Evolutionary conservation across 2,329 filamentous ascomycete species (phyloP).

Genomic region (Drechmeria coniospora): DNA sequence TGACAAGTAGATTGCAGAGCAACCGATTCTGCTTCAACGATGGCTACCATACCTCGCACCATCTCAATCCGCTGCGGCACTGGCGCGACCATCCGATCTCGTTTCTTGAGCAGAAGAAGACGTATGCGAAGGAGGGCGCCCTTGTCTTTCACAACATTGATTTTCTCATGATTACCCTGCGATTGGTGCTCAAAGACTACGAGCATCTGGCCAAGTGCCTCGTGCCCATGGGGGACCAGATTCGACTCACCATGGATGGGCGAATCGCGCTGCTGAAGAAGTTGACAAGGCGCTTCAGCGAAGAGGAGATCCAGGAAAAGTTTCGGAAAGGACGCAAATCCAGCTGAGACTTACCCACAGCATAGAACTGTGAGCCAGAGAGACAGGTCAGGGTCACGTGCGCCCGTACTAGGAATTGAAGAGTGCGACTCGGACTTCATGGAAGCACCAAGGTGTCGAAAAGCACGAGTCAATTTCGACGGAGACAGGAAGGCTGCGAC

Average conservation of each 20-base stretch:
- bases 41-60: constrained; percentile 69
- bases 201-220: constrained; percentile 50
- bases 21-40: constrained; percentile 76
- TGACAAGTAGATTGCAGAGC: constrained; percentile 31
- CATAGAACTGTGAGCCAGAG: too few species aligned
- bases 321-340: constrained; percentile 21
- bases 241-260: constrained; percentile 48
- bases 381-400: too few species aligned
- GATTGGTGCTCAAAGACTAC: constrained; percentile 57
- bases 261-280: constrained; percentile 44
- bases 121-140: constrained; percentile 50
- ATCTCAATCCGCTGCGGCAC: constrained; percentile 62
- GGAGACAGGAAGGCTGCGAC: too few species aligned
- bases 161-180: constrained; percentile 60
- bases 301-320: constrained; percentile 47
- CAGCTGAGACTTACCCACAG: too few species aligned
- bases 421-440: too few species aligned
- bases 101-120: constrained; percentile 53
- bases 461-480: too few species aligned
- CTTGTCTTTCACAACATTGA: constrained; percentile 72
- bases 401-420: too few species aligned
- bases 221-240: constrained; percentile 60
- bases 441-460: too few species aligned
- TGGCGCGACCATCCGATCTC: constrained; percentile 68
- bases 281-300: constrained; percentile 50